Conservation (phyloP, 2,329 filamentous ascomycete species). For the Paraconiothyrium brasiliense region DNA sequence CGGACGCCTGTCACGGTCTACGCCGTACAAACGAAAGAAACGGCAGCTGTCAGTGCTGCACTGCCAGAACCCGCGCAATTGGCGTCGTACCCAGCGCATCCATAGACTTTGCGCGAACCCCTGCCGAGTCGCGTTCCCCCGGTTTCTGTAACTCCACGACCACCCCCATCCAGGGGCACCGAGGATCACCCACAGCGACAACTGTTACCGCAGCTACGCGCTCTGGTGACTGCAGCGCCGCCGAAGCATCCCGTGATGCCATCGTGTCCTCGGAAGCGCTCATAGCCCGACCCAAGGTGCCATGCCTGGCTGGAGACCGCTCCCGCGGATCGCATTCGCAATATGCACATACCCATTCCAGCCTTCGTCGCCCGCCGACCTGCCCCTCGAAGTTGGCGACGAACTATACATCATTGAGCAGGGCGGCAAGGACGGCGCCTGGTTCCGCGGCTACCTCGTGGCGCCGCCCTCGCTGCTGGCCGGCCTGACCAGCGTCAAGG, state of each 20-base stretch:
- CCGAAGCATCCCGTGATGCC: slow-evolving; percentile 42
- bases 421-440: slow-evolving; percentile 82
- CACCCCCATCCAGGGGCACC: slow-evolving; percentile 1
- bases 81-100: slow-evolving; percentile 1
- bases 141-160: neutral
- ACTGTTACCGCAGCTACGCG: slow-evolving; percentile 1
- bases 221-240: neutral
- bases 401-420: slow-evolving; percentile 99
- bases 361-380: slow-evolving; percentile 84
- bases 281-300: slow-evolving; percentile 44
- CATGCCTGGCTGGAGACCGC: slow-evolving; percentile 81
- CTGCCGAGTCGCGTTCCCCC: slow-evolving; percentile 6
- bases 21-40: neutral
- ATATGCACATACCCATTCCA: slow-evolving; percentile 95
- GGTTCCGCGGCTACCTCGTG: slow-evolving; percentile 95
- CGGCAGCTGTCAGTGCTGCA: neutral
- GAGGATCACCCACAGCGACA: neutral
- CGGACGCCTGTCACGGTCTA: neutral
- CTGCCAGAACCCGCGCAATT: slow-evolving; percentile 8
- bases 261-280: slow-evolving; percentile 34
- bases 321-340: slow-evolving; percentile 97
- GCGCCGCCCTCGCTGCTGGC: slow-evolving; percentile 92
- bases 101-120: neutral
- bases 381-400: slow-evolving; percentile 96
- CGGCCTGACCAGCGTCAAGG: slow-evolving; percentile 87